A percentile compares a stretch with the other conserved stretches of the same genome.
phyloP scores from a whole-genome alignment of 164 flowering plant species.

The Vitis rupestris region DNA sequence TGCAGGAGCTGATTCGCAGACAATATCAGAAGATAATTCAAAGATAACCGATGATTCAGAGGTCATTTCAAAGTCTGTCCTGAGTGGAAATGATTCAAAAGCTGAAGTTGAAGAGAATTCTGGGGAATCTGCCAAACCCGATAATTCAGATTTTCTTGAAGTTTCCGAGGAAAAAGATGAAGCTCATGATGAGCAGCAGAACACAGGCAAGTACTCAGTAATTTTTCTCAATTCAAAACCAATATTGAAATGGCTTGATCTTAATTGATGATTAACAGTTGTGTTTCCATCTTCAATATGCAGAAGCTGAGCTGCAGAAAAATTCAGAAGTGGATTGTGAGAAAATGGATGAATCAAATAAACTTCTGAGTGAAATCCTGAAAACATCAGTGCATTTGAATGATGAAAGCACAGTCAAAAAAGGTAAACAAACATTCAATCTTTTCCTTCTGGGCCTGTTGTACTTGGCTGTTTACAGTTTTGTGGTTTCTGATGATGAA shows the following conservation, averaged over 20 bases:
- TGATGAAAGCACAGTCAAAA: conserved; percentile 3
- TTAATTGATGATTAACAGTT: neutral
- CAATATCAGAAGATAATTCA: conserved; percentile 3
- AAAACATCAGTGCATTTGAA: neutral
- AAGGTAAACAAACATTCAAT: conserved; percentile 1
- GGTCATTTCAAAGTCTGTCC: neutral
- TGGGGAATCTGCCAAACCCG: neutral
- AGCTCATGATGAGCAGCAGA: neutral
- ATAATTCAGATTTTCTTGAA: neutral
- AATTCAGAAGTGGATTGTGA: neutral
- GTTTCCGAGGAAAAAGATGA: neutral
- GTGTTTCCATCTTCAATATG: neutral
- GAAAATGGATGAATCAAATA: neutral
- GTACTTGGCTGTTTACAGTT: too few relatives aligned
- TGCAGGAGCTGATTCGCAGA: neutral
- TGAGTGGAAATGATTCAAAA: conserved; percentile 4
- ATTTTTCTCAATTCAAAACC: neutral
- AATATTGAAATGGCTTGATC: neutral
- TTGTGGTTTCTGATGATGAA: too few relatives aligned
- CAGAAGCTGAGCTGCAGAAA: neutral
- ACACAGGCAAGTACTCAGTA: neutral
- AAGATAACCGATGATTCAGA: conserved; percentile 7
- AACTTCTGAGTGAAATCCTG: neutral
- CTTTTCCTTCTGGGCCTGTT: too few relatives aligned
- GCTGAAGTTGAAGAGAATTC: conserved; percentile 2